Evolutionary conservation across 1,284 basidiomycete genomes (phyloP).

Genomic region (Leccinum fallax): DNA sequence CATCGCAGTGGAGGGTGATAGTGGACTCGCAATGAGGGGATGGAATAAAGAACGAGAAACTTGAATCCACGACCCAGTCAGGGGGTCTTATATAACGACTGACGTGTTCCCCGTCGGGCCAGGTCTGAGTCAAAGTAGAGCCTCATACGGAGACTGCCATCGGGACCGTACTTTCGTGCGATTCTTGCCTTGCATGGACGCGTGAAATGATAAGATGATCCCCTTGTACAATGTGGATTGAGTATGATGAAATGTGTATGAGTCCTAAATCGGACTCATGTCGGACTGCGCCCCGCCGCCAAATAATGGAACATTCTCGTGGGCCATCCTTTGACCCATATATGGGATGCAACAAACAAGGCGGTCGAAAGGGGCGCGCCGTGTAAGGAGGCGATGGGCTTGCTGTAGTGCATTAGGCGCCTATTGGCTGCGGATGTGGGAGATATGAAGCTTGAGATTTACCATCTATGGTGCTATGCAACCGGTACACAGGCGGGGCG

Average conservation of each 20-base stretch:
- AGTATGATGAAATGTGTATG: neutral
- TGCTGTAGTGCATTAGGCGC: slow-evolving; percentile 21
- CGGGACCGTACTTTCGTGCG: slow-evolving; percentile 11
- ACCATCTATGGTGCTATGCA: neutral
- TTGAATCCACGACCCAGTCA: neutral
- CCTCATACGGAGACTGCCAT: slow-evolving; percentile 2
- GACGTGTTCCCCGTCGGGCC: neutral
- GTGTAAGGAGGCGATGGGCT: slow-evolving; percentile 7
- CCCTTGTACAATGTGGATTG: neutral
- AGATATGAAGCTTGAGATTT: neutral
- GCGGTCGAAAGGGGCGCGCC: neutral
- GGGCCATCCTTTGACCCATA: neutral
- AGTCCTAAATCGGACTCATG: slow-evolving; percentile 7
- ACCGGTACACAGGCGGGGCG: neutral
- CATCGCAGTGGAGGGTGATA: slow-evolving; percentile 14
- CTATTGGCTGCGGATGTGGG: neutral
- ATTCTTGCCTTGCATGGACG: slow-evolving; percentile 20
- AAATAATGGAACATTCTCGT: neutral
- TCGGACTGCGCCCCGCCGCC: slow-evolving; percentile 9
- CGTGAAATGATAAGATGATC: neutral
- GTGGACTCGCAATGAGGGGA: neutral
- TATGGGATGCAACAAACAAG: slow-evolving; percentile 4
- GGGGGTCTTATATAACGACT: slow-evolving; percentile 24
- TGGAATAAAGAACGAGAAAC: too few relatives aligned
- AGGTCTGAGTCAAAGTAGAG: slow-evolving; percentile 2